phyloP scores from a whole-genome alignment of 169 alveolate genomes.

The Toxoplasma gondii region DNA sequence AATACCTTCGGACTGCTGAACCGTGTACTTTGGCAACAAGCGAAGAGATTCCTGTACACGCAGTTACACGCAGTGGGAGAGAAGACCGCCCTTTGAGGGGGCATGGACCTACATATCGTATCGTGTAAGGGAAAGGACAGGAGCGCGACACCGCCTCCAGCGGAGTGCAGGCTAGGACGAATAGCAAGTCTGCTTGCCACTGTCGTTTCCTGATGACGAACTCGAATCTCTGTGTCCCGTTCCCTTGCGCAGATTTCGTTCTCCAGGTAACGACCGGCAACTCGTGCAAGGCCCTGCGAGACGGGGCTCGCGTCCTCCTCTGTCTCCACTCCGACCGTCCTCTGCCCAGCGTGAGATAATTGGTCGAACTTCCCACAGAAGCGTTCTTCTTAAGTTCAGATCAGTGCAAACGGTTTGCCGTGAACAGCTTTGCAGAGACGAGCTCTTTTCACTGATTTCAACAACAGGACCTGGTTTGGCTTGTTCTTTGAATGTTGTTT shows the following conservation, averaged over 20 bases:
- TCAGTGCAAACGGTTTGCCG: not conserved
- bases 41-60: no score
- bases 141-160: no score
- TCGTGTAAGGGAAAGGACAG: no score
- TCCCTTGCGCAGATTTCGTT: not conserved
- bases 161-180: no score
- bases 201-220: not conserved
- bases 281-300: not conserved
- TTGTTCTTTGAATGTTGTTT: not conserved
- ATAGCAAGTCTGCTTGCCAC: not conserved
- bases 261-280: conserved; percentile 8
- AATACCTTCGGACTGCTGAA: no score
- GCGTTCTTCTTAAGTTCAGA: no score
- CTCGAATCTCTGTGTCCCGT: not conserved
- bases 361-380: no score
- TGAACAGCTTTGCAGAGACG: not conserved
- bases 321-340: not conserved
- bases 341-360: not conserved
- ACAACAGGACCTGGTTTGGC: not conserved
- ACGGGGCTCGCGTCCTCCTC: not conserved
- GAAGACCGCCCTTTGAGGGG: no score
- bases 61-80: no score
- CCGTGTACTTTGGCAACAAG: no score
- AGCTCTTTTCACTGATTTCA: not conserved
- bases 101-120: no score